Conservation (phyloP, 495 filamentous ascomycete species). For the Neurospora sp. region DNA sequence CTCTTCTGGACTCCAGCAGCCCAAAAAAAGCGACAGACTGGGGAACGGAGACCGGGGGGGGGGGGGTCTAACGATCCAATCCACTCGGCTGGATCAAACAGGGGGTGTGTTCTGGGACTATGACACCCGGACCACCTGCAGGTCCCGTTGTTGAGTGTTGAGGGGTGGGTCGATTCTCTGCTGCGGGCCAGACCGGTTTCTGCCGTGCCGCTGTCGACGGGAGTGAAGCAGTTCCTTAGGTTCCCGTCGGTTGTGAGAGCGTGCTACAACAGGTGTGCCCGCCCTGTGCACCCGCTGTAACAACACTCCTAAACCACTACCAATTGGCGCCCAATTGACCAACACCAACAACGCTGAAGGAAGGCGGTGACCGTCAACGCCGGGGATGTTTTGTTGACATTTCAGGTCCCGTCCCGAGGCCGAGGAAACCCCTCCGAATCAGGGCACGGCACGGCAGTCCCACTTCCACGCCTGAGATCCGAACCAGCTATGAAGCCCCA, state of each 20-base stretch:
- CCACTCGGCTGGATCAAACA: neutral
- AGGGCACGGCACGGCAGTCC: neutral
- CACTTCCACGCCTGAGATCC: neutral
- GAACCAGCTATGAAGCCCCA: neutral
- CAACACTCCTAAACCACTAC: neutral
- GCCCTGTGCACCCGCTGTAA: neutral
- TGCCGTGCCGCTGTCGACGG: constrained; percentile 1
- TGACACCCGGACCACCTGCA: neutral
- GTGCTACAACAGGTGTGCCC: neutral
- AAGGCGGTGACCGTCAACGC: neutral
- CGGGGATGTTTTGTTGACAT: neutral
- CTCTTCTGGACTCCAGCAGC: neutral
- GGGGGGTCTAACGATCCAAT: neutral
- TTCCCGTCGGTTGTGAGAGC: too few relatives aligned
- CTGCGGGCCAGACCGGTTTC: constrained; percentile 8
- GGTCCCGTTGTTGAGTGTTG: neutral
- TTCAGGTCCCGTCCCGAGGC: neutral
- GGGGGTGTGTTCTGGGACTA: neutral
- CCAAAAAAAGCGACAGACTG: neutral
- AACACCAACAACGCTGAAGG: neutral
- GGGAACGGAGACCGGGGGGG: neutral
- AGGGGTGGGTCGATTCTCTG: constrained; percentile 17
- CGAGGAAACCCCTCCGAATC: neutral
- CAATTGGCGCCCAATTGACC: neutral
- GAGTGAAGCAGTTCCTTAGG: neutral